Evolutionary conservation across 2,329 filamentous ascomycete species (phyloP).

Genomic region (Pseudopyricularia cyperi): DNA sequence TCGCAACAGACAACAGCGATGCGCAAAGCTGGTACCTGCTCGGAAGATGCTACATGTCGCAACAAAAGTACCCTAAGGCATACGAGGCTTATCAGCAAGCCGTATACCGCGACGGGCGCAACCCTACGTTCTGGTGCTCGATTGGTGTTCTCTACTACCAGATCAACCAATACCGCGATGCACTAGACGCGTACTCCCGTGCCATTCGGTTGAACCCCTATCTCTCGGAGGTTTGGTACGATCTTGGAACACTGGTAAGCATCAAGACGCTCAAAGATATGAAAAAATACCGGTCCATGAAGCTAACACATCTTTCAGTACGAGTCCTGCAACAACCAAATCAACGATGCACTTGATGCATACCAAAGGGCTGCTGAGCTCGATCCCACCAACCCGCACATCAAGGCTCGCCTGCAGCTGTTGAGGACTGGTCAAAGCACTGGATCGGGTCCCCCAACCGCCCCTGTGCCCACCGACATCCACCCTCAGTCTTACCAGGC

Average conservation of each 20-base stretch:
- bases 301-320: conserved; percentile 42
- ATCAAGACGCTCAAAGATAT: neutral
- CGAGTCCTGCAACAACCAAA: conserved; percentile 98
- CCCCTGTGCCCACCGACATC: conserved; percentile 88
- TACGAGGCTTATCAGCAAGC: conserved; percentile 98
- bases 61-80: conserved; percentile 96
- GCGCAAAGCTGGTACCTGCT: conserved; percentile 98
- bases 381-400: conserved; percentile 85
- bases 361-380: conserved; percentile 91
- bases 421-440: conserved; percentile 69
- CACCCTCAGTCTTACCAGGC: conserved; percentile 92
- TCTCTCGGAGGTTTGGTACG: conserved; percentile 99
- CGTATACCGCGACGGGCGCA: conserved; percentile 92
- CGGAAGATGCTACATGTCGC: conserved; percentile 97
- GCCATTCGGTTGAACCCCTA: conserved; percentile 95
- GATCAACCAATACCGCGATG: conserved; percentile 98
- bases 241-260: conserved; percentile 85
- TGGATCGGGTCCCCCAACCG: conserved; percentile 46
- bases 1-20: conserved; percentile 65
- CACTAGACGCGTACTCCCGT: conserved; percentile 90
- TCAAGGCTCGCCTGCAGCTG: conserved; percentile 86
- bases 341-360: conserved; percentile 86
- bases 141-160: conserved; percentile 98
- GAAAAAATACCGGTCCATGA: conserved; percentile 3
- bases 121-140: conserved; percentile 98